phyloP scores from a whole-genome alignment of 176 grass and related monocot genomes.

The Rhipidocladum racemiflorum region DNA sequence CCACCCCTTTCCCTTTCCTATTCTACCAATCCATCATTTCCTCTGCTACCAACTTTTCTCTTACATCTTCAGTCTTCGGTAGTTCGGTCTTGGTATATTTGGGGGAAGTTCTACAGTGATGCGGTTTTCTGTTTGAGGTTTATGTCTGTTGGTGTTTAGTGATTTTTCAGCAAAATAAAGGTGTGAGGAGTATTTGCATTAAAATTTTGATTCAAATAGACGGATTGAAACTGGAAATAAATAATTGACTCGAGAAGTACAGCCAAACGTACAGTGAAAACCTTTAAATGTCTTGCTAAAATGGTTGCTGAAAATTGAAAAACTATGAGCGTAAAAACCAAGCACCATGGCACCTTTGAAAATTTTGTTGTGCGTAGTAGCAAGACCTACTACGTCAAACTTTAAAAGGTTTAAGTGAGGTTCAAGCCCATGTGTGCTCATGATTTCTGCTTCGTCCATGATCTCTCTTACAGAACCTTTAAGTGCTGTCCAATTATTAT shows the following conservation, averaged over 20 bases:
- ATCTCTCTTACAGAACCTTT: not conserved
- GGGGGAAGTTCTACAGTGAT: not conserved
- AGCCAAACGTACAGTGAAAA: not conserved
- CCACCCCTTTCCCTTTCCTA: not conserved
- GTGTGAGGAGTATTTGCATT: not conserved
- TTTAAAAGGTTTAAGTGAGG: not conserved
- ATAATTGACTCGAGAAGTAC: not conserved
- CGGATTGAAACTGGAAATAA: not conserved
- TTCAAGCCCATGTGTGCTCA: not conserved
- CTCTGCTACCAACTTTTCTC: not conserved
- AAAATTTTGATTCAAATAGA: not conserved
- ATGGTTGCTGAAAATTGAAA: not conserved
- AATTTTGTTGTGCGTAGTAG: not conserved
- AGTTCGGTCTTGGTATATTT: not conserved
- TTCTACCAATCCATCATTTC: conserved; percentile 28
- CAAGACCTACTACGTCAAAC: not conserved
- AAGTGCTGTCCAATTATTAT: not conserved
- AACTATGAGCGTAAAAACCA: not conserved
- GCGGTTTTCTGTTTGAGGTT: not conserved
- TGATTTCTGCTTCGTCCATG: not conserved
- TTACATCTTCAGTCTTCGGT: not conserved
- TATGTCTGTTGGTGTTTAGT: not conserved
- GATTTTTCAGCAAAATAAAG: not conserved
- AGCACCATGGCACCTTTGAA: not conserved
- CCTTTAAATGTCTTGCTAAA: not conserved